Conservation (phyloP, 768 basidiomycete genomes). For the Phanerochaete carnosa region DNA sequence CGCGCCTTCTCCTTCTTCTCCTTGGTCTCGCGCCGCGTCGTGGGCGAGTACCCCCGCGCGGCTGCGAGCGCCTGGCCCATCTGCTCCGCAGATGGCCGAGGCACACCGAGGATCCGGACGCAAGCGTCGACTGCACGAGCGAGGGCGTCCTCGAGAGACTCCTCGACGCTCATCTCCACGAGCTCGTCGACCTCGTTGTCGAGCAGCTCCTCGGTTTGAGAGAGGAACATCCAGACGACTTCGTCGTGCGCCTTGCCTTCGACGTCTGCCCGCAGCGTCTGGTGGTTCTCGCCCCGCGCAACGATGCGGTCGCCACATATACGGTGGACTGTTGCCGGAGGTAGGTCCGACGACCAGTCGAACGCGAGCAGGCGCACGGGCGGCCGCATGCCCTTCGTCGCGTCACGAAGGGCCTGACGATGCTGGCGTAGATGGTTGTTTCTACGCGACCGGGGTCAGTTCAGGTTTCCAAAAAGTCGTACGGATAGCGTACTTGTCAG, state of each 20-base stretch:
- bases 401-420: conserved; percentile 64
- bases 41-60: conserved; percentile 40
- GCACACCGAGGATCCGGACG: conserved; percentile 49
- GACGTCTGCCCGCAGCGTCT: conserved; percentile 65
- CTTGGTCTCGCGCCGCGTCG: conserved; percentile 27
- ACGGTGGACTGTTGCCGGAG: conserved; percentile 62
- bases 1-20: conserved; percentile 29
- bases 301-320: conserved; percentile 76
- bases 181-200: conserved; percentile 61
- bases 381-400: conserved; percentile 38
- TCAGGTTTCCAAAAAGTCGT: not conserved
- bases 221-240: conserved; percentile 81
- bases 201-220: conserved; percentile 55
- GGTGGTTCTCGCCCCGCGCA: conserved; percentile 79
- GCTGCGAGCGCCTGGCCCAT: conserved; percentile 49
- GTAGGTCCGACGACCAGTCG: conserved; percentile 63
- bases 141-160: conserved; percentile 53
- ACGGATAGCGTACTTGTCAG: conserved; percentile 72
- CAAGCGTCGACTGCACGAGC: conserved; percentile 56
- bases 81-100: conserved; percentile 49
- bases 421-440: conserved; percentile 90
- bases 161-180: conserved; percentile 64
- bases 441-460: conserved; percentile 30
- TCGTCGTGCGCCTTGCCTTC: conserved; percentile 61
- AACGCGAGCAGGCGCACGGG: conserved; percentile 78